Conservation (phyloP, 371 early-diverging fungal species). For the Mortierella sp. region DNA sequence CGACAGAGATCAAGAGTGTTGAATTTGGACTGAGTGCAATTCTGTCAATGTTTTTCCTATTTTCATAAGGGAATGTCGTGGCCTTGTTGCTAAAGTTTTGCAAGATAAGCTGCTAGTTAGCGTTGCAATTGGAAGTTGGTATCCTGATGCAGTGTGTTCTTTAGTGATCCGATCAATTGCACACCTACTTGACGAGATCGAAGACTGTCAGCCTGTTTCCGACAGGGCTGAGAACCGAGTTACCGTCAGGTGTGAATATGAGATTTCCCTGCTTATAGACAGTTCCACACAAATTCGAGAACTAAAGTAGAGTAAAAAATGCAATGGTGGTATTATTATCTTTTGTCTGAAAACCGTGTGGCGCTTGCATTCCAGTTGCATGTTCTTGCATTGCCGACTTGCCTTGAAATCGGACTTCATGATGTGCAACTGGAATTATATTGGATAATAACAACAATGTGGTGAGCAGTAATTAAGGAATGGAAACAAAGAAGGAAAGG, state of each 20-base stretch:
- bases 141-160: background rate
- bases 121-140: background rate
- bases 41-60: constrained; percentile 86
- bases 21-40: constrained; percentile 94
- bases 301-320: constrained; percentile 59
- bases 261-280: constrained; percentile 96
- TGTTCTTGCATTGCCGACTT: background rate
- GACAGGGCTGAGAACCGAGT: constrained; percentile 93
- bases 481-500: background rate
- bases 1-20: constrained; percentile 87
- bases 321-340: constrained; percentile 4
- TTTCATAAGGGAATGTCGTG: constrained; percentile 93
- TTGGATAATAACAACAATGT: background rate
- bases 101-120: background rate
- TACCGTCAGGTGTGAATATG: constrained; percentile 95
- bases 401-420: constrained; percentile 59
- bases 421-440: constrained; percentile 2
- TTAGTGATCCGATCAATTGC: background rate
- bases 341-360: background rate
- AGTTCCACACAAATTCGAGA: constrained; percentile 95
- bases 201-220: constrained; percentile 96
- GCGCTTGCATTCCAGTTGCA: background rate
- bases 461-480: background rate
- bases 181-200: constrained; percentile 90
- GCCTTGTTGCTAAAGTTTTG: constrained; percentile 82